Evolutionary conservation across 2,329 filamentous ascomycete species (phyloP).

Genomic region (Paraphoma sp.): DNA sequence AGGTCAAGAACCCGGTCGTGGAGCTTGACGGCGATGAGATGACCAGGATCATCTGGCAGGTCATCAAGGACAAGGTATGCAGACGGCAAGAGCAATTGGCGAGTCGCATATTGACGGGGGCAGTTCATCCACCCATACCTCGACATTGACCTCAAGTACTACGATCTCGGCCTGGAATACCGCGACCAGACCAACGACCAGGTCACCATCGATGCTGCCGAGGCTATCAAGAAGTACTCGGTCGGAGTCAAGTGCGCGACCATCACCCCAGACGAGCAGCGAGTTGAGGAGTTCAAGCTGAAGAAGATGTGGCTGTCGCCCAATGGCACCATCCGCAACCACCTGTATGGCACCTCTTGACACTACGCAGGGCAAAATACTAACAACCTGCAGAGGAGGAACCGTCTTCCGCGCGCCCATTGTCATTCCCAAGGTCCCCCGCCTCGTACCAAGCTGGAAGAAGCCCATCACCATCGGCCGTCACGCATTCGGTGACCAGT

Average conservation of each 20-base stretch:
- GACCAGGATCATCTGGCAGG: constrained; percentile 98
- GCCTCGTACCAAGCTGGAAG: constrained; percentile 96
- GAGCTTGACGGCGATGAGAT: constrained; percentile 95
- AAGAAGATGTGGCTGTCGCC: constrained; percentile 99
- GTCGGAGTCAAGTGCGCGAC: constrained; percentile 99
- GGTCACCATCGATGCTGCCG: constrained; percentile 92
- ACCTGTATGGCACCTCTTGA: constrained; percentile 55
- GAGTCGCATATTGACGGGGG: not conserved
- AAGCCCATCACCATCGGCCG: constrained; percentile 99
- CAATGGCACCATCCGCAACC: constrained; percentile 83
- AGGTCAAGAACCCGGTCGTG: constrained; percentile 98
- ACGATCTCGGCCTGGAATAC: constrained; percentile 91
- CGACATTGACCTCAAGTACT: constrained; percentile 98
- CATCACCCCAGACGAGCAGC: constrained; percentile 96
- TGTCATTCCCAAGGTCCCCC: constrained; percentile 90
- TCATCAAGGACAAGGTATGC: constrained; percentile 86
- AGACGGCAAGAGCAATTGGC: not conserved
- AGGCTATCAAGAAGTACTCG: constrained; percentile 98
- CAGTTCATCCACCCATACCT: constrained; percentile 92
- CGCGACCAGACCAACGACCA: constrained; percentile 95
- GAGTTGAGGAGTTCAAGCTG: constrained; percentile 96
- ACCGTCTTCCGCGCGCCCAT: constrained; percentile 99
- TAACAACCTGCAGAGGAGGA: constrained; percentile 66
- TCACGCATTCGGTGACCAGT: constrained; percentile 98
- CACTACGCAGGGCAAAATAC: not conserved